Base-by-base conservation (phyloP, 2,329 filamentous ascomycete species). In the Fusarium devonianum region DNA sequence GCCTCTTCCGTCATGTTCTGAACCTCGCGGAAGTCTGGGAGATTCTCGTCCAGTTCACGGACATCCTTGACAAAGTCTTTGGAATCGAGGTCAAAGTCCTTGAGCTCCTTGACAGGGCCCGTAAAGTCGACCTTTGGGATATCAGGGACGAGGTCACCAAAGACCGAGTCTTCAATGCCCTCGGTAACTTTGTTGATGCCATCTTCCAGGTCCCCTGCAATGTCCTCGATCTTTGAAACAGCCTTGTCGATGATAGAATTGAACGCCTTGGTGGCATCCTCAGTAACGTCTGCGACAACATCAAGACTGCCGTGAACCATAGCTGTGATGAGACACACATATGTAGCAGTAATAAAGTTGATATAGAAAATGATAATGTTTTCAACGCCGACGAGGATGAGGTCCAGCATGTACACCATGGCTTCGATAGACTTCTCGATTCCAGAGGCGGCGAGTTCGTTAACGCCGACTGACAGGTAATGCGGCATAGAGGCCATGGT, bases 401-500 rank as follows among this genome's bases (percentile, higher is more conserved):
- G 78, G 53, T 86, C 79, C 39, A 97, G 80, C 74, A 94, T 85
- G 30, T 84, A 78, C 71, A 94, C 89, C 70, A 97, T 81, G 37
- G 85, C 93, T 55, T 85, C 81, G 58, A 97, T 85, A 7, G 91
- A 85, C 63, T 87, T 86, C 62, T 92, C 90, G 60, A 97, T 87
- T 46, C 90, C 87, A 36, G 81, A 81, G 22, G 91, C 90, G 7
- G 90, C 88, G 62, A 97, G 76, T 50, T 90, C 83, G 73, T 99
- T 99, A 69, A 97, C 87, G 44, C 94, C 94, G 40, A 82, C 78
- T 2, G 92, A 89, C 69, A 97, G 86, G 74, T 96, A 97, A 73
- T 97, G 89, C 48, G 94, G 94, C 92, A 97, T 96, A 26, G 94
- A 97, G 28, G 93, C 94, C 90, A 99, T 93, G 53, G 91, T 83